Conservation (phyloP, 371 early-diverging fungal species). For the Mortierella sp. region DNA sequence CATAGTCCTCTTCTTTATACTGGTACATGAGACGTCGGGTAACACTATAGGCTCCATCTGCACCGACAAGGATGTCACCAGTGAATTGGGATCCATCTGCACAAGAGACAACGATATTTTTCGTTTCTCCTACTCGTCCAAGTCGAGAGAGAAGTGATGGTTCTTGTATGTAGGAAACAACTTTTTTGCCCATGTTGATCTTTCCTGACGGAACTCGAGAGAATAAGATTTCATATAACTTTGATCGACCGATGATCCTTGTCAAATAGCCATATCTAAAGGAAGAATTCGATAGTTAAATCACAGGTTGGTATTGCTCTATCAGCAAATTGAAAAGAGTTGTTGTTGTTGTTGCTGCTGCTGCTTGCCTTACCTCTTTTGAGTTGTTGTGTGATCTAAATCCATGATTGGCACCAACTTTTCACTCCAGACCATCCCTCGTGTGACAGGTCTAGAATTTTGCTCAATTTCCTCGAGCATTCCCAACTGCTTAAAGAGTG, state of each 20-base stretch:
- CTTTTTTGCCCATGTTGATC: constrained; percentile 30
- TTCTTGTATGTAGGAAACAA: constrained; percentile 19
- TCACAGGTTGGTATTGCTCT: background rate
- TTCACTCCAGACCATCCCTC: constrained; percentile 43
- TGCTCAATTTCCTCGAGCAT: constrained; percentile 31
- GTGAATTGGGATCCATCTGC: constrained; percentile 16
- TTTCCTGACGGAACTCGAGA: constrained; percentile 24
- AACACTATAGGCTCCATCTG: constrained; percentile 45
- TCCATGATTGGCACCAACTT: constrained; percentile 43
- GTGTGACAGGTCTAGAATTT: constrained; percentile 19
- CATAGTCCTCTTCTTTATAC: constrained; percentile 18
- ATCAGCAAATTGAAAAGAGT: background rate
- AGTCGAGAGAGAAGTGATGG: background rate
- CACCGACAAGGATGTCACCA: constrained; percentile 45
- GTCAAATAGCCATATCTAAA: constrained; percentile 33
- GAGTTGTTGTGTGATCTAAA: constrained; percentile 24
- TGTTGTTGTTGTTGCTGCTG: no score
- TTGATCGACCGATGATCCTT: constrained; percentile 31
- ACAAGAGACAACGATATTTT: constrained; percentile 16
- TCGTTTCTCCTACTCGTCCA: background rate
- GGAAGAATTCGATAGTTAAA: background rate
- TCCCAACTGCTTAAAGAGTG: constrained; percentile 29
- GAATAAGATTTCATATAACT: constrained; percentile 25
- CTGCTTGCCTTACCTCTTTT: constrained; percentile 25
- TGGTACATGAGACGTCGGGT: constrained; percentile 32